Evolutionary conservation across 441 rosid genomes (phyloP).

Genomic region (Populus trichocarpa): DNA sequence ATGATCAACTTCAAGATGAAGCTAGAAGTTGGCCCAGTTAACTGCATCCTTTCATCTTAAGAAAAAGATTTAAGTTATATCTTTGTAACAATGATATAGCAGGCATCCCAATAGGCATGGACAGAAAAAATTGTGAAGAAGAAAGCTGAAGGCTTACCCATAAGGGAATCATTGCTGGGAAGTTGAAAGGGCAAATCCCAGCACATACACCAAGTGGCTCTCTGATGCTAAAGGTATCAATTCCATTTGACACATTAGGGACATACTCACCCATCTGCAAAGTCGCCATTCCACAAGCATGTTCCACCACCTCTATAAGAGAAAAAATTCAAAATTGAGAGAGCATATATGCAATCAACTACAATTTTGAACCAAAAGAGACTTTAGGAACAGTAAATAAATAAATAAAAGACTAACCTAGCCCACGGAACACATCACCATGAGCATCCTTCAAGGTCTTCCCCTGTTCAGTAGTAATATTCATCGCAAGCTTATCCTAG

Average conservation of each 20-base stretch:
- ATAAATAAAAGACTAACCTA: constrained; percentile 43
- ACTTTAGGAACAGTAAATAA: constrained; percentile 1
- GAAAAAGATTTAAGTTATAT: neutral
- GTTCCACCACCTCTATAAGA: constrained; percentile 85
- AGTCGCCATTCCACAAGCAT: constrained; percentile 87
- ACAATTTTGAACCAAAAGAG: neutral
- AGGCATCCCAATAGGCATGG: neutral
- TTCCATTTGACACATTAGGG: too few species aligned
- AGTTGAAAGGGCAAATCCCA: constrained; percentile 37
- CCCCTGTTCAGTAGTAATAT: constrained; percentile 86
- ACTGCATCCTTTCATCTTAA: constrained; percentile 4
- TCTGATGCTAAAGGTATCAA: too few species aligned
- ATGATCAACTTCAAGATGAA: neutral
- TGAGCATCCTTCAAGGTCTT: constrained; percentile 92
- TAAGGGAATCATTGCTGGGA: constrained; percentile 97
- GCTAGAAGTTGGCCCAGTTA: neutral
- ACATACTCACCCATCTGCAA: too few species aligned
- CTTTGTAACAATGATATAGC: neutral
- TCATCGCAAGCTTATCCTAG: constrained; percentile 85
- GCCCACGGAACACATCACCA: constrained; percentile 93
- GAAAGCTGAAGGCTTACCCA: constrained; percentile 55
- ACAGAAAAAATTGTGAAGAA: constrained; percentile 4
- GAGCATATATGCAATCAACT: neutral
- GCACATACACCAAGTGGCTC: too few species aligned
- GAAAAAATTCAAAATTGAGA: constrained; percentile 7